Base-by-base conservation (phyloP, 768 basidiomycete species). In the Clathrus columnatus region DNA sequence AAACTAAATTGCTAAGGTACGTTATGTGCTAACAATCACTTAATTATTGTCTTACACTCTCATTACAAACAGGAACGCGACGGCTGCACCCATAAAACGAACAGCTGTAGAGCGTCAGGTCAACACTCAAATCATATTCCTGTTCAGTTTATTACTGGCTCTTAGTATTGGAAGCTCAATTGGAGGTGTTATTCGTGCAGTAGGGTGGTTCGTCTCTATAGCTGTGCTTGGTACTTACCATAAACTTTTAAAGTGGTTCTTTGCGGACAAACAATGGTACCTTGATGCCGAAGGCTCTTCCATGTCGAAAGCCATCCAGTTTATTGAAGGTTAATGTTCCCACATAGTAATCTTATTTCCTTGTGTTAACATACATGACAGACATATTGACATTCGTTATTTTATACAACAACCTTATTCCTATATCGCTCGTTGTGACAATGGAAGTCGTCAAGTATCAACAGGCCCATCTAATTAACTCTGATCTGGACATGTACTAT, bases 391-490 rank as follows among this genome's bases (percentile, higher is more conserved):
- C 96, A 8, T 99, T 97, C 74, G 90, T 98, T 70, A 95, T 99
- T 69, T 78, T 97, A 41, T 98, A 97, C 77, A 98, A 97, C 75
- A 99, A 98, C 73, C 79, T 99, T 62, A 98, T 99, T 58, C 95
- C 95, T 3, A 99, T 99, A 64, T 98, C 95, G 54, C 84, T 99
- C 62, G 95, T 98, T 63, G 96, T 99, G 62, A 98, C 96, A 3
- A 98, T 98, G 87, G 96, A 99, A 73, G 88, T 98, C 29, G 96
- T 99, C 73, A 97, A 97, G 68, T 98, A 87, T 65, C 93, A 96
- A 68, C 96, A 98, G 72, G 94, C 96, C 1, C 87, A 90, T 30
- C 79, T 97, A 51, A 99, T 99, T 76, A 99, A 98, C 69, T 92
- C 82, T 23, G 96, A 95, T 69, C 81, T 95, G 50, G 96, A 99